These are phyloP conservation scores for Nakazawaea holstii DNA, from an alignment of 805 yeast genomes.

Conservation along the genomic window DNA sequence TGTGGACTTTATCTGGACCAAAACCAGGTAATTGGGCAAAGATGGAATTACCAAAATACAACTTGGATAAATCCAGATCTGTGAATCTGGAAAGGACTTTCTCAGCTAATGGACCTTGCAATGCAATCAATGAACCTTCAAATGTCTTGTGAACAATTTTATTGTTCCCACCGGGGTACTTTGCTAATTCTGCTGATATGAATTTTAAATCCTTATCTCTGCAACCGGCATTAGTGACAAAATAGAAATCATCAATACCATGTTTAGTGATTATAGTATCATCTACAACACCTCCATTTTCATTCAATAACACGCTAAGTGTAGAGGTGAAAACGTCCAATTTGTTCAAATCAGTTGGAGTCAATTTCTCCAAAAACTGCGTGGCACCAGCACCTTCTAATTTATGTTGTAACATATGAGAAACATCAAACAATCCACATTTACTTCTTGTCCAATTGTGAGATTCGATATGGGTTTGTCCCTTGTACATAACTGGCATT, in stretches of 20 bases:
- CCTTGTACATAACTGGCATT: constrained; percentile 88
- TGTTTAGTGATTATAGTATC: constrained; percentile 92
- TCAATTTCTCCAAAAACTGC: constrained; percentile 65
- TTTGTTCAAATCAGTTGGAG: constrained; percentile 78
- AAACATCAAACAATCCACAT: constrained; percentile 92
- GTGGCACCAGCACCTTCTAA: constrained; percentile 65
- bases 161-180: constrained; percentile 26
- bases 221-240: constrained; percentile 96
- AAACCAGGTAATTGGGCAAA: constrained; percentile 38
- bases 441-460: constrained; percentile 89
- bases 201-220: constrained; percentile 73
- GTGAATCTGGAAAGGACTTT: constrained; percentile 60
- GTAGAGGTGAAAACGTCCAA: constrained; percentile 60
- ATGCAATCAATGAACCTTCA: constrained; percentile 75
- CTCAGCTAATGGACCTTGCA: constrained; percentile 91
- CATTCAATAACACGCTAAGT: constrained; percentile 69
- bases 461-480: constrained; percentile 85
- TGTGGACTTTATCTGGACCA: constrained; percentile 48
- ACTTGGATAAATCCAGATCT: constrained; percentile 45
- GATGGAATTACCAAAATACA: constrained; percentile 71
- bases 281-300: constrained; percentile 78
- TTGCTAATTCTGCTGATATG: constrained; percentile 44
- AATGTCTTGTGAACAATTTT: constrained; percentile 35
- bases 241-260: constrained; percentile 63
- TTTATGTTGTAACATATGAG: constrained; percentile 94